Base-by-base conservation (phyloP, 1,139 yeast genomes). In the Geotrichum histeridarum region DNA sequence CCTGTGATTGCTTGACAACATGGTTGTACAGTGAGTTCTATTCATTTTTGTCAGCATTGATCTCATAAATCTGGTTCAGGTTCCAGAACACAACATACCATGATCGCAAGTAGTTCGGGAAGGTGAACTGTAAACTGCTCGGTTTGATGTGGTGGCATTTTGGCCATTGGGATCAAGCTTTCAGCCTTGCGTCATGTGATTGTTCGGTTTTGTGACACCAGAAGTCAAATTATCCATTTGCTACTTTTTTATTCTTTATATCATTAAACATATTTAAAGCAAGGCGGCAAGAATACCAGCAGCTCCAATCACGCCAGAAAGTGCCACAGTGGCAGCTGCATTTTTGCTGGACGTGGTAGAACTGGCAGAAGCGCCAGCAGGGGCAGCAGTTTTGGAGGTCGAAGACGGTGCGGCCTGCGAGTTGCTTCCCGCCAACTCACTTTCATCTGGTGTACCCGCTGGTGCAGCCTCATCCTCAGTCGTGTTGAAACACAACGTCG, bases 11-110 rank as follows among this genome's bases (percentile, higher is more conserved):
- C 69, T 88, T 89, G 57, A 86, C 77, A 8, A 96, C 96, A 70
- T 88, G 95, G 71, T 88, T 91, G 71, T 86, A 89, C 53, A 90
- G 74, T 32, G 95, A 83, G 71, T 89, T 89, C 96, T 54, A 22
- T 22, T 22, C 5, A 3, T 22, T 15, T 9, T 17, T 6, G n/a
- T 42, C 14, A 30, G 45, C 27, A 42, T 2, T 42, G 7, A 30
- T 22, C 32, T 42, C 27, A 14, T 7, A 11, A 8, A 4, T 22
- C 8, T n/a, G 27, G 27, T 5, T 5, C 27, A 22, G 27, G 6
- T 27, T 3, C 9, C 5, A 39, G 12, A 3, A 14, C 5, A 5
- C 18, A 31, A 22, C 43, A 18, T 47, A 44, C 50, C 50, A 37
- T 47, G 14, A 18, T 42, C 22, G 11, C 11, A 31, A 22, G 46